phyloP scores from a whole-genome alignment of 2,329 filamentous ascomycete genomes.

The Davidsoniella neocaledoniae region DNA sequence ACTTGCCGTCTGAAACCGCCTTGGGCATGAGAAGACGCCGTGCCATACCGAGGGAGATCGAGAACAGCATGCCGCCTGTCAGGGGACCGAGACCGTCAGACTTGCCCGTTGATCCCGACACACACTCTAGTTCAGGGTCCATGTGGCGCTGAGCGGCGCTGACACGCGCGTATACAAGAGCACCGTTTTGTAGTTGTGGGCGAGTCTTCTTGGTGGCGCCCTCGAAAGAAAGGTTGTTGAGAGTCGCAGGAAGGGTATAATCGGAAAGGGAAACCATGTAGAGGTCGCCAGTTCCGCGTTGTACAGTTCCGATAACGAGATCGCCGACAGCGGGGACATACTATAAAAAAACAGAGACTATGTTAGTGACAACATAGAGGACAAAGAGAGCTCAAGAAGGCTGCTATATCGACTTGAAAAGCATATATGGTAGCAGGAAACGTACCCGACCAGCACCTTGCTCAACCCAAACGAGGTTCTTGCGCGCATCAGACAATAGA shows the following conservation, averaged over 20 bases:
- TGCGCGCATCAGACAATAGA: constrained; percentile 49
- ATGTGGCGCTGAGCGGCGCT: constrained; percentile 62
- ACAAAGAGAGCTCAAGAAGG: background rate
- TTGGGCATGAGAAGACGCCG: constrained; percentile 55
- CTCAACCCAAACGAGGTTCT: constrained; percentile 67
- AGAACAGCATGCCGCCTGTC: constrained; percentile 71
- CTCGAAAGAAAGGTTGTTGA: constrained; percentile 87
- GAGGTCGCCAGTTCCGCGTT: constrained; percentile 56
- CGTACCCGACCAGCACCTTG: constrained; percentile 50
- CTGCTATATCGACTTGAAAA: background rate
- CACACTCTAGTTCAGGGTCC: constrained; percentile 81
- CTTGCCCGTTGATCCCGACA: constrained; percentile 73
- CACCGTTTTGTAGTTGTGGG: constrained; percentile 56
- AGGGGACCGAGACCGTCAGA: constrained; percentile 74
- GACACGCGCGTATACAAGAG: constrained; percentile 80
- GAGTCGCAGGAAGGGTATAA: constrained; percentile 45
- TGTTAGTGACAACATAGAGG: background rate
- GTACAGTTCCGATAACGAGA: constrained; percentile 73
- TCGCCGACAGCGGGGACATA: constrained; percentile 71
- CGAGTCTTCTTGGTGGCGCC: constrained; percentile 81
- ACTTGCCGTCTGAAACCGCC: constrained; percentile 41
- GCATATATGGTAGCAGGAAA: constrained; percentile 15
- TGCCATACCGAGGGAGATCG: constrained; percentile 67
- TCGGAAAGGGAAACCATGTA: constrained; percentile 66
- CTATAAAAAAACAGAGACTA: constrained; percentile 23